Base-by-base conservation (phyloP, 805 yeast species). In the Pichia paraexigua region DNA sequence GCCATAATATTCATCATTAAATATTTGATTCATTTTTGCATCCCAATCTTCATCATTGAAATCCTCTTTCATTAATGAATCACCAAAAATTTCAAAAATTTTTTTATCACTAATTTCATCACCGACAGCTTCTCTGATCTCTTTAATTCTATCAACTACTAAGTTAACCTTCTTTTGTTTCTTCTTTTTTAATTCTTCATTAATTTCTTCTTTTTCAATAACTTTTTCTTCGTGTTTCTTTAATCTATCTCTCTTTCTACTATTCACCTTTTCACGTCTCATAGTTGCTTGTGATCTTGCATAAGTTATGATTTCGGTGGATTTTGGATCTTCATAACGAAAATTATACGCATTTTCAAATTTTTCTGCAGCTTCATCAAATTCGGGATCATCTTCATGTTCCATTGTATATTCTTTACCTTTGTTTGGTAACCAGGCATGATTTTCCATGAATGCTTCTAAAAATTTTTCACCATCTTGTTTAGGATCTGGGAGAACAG, bases 21-120 rank as follows among this genome's bases (percentile, higher is more conserved):
- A 94, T 32, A 92, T 79, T 63, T 86, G 85, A 45, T 85, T 80
- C 83, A 94, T 82, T 55, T 87, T 82, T 52, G 68, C 71, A 66
- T 94, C 98, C 98, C 98, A 94, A 55, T 88, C 95, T 27, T 83
- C 78, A 61, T 85, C 89, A 58, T 87, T 89, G 65, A 88, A 94
- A 63, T 94, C 98, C 47, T 86, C 95, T 42, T 87, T 86, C 55
- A 94, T 71, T 58, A 92, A 76, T 45, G 84, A 77, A 49, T 84
- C 85, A 15, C 91, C 88, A 61, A 91, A 80, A 28, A 84, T 87
- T 47, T 72, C 74, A 42, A 80, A 75, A 54, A 83, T 77, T 1
- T 74, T 71, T 41, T 79, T 84, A 54, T 83, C 85, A 21, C 75
- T 75, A 21, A 79, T 73, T 21, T 77, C 83, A 20, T 73, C 79